Base-by-base conservation (phyloP, 2,329 filamentous ascomycete species). In the Cercospora zeae-maydis region DNA sequence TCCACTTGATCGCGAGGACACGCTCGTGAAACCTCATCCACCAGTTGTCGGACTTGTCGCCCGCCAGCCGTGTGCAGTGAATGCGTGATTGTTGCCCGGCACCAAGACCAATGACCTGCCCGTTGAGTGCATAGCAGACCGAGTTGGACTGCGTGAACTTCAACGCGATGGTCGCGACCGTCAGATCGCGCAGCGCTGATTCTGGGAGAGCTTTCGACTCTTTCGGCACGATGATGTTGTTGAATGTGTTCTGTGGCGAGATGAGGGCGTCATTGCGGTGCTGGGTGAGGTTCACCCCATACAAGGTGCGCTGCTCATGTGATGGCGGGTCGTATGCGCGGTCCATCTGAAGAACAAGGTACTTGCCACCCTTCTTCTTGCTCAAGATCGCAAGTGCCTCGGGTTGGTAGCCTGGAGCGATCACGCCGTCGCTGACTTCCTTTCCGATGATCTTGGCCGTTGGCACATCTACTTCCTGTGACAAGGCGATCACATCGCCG, bases 111-210 rank as follows among this genome's bases (percentile, higher is more conserved):
- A 99, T 85, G 72, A 98, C 85, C 79, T 98, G 95, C 53, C 95
- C 95, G 73, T 96, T 93, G 67, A 92, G 83, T 60, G 95, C 93
- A 76, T 98, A 99, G 85, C 93, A 98, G 67, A 99, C 95, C 27
- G 93, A 97, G 86, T 99, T 99, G 75, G 92, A 96, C 81, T 99
- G 93, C 1, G 95, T 99, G 83, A 96, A 99, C 82, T 99, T 99
- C 72, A 98, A 84, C 34, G 95, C 92, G 74, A 99, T 97, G 61
- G 95, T 99, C 59, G 95, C 95, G 52, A 99, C 89, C 30, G 93
- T 93, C 68, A 99, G 82, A 74, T 99, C 95, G 65, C 93, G 88
- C 65, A 93, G 84, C 58, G 95, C 95, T 61, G 86, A 84, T 73
- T 95, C 91, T 39, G 93, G 86, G 19, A 99, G 85, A 16, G 85